phyloP scores from a whole-genome alignment of 345 rosid genomes.

The Euphorbia pulcherrima region DNA sequence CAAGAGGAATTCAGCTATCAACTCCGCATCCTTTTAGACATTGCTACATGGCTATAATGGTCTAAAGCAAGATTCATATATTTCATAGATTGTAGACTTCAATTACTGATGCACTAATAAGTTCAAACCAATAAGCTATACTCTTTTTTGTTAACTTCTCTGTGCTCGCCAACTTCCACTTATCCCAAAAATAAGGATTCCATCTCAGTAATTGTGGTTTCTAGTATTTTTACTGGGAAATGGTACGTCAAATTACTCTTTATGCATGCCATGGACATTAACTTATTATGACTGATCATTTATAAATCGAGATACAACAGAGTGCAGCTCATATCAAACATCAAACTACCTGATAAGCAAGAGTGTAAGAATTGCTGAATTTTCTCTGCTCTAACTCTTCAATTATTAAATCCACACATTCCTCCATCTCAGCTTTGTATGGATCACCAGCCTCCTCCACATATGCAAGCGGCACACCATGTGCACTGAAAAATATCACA shows the following conservation, averaged over 20 bases:
- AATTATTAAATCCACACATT: slow-evolving; percentile 91
- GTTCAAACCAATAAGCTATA: neutral
- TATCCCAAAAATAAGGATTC: neutral
- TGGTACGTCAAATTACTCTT: neutral
- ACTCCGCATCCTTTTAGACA: neutral
- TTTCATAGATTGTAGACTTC: neutral
- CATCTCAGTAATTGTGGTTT: neutral
- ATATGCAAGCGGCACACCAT: slow-evolving; percentile 98
- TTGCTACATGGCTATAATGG: neutral
- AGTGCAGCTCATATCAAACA: slow-evolving; percentile 2
- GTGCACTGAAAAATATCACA: slow-evolving; percentile 96
- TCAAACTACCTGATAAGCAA: slow-evolving; percentile 83
- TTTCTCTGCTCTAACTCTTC: slow-evolving; percentile 90
- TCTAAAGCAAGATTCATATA: neutral
- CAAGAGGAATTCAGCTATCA: neutral
- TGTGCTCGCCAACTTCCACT: neutral
- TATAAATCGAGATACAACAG: slow-evolving; percentile 12
- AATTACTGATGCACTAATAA: neutral
- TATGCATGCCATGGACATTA: neutral
- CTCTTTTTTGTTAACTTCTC: neutral
- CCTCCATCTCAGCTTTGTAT: slow-evolving; percentile 99
- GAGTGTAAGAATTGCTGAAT: slow-evolving; percentile 65
- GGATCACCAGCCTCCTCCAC: slow-evolving; percentile 99
- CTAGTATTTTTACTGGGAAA: neutral
- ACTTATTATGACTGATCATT: neutral